Percentiles rank a stretch among this genome's conserved stretches.
These are phyloP conservation scores for Sclerotinia glacialis DNA, from an alignment of 2,329 filamentous ascomycete species.

Conservation along the genomic window DNA sequence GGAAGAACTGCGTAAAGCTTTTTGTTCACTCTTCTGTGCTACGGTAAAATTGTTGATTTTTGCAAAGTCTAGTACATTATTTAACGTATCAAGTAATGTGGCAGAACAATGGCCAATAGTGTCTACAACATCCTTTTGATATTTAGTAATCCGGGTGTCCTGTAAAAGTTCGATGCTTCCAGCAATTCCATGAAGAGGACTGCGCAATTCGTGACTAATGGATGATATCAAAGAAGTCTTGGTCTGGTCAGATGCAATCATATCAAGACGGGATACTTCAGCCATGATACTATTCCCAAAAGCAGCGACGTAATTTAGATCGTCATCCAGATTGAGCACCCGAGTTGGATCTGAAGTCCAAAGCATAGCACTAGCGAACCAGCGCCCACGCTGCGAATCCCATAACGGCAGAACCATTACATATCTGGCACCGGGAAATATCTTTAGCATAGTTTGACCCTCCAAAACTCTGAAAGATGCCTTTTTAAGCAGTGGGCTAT, in stretches of 20 bases:
- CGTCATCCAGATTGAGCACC: conserved; percentile 38
- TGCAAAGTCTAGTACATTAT: conserved; percentile 43
- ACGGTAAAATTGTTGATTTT: conserved; percentile 35
- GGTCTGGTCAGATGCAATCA: conserved; percentile 47
- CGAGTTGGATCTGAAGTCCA: conserved; percentile 46
- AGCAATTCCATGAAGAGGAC: conserved; percentile 55
- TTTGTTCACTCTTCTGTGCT: conserved; percentile 5
- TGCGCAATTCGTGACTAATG: conserved; percentile 56
- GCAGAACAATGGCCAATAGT: conserved; percentile 40
- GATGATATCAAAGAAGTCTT: conserved; percentile 57
- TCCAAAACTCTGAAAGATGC: conserved; percentile 1
- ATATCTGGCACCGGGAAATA: conserved; percentile 45
- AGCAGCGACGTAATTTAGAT: conserved; percentile 41
- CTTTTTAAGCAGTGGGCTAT: neutral
- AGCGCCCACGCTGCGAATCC: conserved; percentile 44
- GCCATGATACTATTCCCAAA: conserved; percentile 52
- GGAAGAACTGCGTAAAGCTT: neutral
- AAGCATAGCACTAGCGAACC: conserved; percentile 48
- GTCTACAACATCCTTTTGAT: conserved; percentile 38
- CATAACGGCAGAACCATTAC: conserved; percentile 49
- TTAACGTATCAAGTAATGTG: conserved; percentile 41
- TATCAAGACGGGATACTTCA: conserved; percentile 52
- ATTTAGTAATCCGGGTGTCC: conserved; percentile 41
- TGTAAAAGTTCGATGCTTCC: conserved; percentile 50
- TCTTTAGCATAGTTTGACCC: conserved; percentile 8